Evolutionary conservation across 345 rosid genomes (phyloP).

Genomic region (Melaleuca quinquenervia): DNA sequence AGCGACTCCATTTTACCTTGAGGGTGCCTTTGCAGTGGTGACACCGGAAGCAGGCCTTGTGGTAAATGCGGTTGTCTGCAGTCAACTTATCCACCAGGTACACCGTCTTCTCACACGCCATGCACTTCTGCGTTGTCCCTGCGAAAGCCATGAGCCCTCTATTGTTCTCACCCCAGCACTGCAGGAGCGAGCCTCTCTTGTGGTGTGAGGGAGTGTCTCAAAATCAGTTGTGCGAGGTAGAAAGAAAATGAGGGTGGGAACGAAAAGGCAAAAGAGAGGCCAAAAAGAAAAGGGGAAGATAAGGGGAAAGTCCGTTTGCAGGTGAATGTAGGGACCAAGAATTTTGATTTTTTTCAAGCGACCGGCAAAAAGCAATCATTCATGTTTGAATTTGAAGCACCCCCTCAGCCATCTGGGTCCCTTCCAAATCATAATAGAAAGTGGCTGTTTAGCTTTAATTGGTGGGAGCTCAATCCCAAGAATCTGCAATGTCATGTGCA

Average conservation of each 20-base stretch:
- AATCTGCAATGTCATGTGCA: background rate
- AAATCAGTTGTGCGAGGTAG: background rate
- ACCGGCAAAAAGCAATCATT: background rate
- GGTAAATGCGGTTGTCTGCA: conserved; percentile 69
- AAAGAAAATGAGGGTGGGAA: background rate
- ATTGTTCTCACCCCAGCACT: background rate
- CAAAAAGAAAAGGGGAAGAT: background rate
- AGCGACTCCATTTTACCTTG: conserved; percentile 29
- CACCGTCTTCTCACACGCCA: conserved; percentile 94
- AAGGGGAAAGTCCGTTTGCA: background rate
- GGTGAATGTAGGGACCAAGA: conserved; percentile 12
- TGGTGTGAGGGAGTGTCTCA: background rate
- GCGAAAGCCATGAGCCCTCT: conserved; percentile 64
- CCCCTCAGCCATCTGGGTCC: background rate
- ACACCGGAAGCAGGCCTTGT: conserved; percentile 93
- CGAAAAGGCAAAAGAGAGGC: background rate
- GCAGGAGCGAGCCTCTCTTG: background rate
- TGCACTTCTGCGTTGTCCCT: conserved; percentile 95
- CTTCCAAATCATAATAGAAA: background rate
- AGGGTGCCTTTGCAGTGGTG: conserved; percentile 98
- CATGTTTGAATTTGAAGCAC: background rate
- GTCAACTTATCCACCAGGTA: conserved; percentile 87
- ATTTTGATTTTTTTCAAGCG: background rate
- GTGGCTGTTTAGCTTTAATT: background rate
- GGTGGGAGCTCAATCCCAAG: background rate